A percentile compares a stretch with the other conserved stretches of the same genome.
These are phyloP conservation scores for Rhizopus delemar DNA, from an alignment of 371 early-diverging fungal species.

Conservation along the genomic window DNA sequence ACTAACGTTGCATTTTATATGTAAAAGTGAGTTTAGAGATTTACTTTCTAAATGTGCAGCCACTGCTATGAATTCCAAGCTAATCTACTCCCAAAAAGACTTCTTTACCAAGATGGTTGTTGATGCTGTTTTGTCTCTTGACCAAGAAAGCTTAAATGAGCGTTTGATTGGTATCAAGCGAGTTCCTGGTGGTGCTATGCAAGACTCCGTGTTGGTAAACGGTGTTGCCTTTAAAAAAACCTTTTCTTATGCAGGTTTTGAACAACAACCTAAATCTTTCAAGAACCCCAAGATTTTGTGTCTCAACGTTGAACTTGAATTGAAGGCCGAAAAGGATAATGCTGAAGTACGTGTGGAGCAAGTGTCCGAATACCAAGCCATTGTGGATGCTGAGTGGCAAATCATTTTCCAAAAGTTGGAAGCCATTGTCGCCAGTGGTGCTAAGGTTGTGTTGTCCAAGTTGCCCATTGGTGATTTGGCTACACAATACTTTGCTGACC, in stretches of 20 bases:
- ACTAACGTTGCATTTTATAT: conserved; percentile 1
- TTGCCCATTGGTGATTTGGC: conserved; percentile 99
- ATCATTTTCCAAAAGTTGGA: conserved; percentile 99
- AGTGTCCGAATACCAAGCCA: conserved; percentile 97
- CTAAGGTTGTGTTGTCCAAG: conserved; percentile 98
- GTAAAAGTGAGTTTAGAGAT: conserved; percentile 77
- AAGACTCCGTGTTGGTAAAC: conserved; percentile 94
- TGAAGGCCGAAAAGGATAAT: conserved; percentile 99
- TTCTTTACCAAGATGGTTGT: conserved; percentile 99
- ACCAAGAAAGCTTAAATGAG: conserved; percentile 92
- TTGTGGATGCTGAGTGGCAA: conserved; percentile 99
- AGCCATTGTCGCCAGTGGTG: conserved; percentile 96
- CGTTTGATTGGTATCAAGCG: conserved; percentile 97
- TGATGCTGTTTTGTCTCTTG: conserved; percentile 93
- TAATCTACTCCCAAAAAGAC: conserved; percentile 96
- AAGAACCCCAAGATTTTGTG: conserved; percentile 92
- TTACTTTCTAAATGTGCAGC: conserved; percentile 95
- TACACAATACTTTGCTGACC: conserved; percentile 99
- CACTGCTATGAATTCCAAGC: conserved; percentile 98
- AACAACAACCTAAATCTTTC: conserved; percentile 99
- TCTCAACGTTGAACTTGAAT: conserved; percentile 98
- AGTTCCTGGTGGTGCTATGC: conserved; percentile 98
- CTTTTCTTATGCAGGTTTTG: conserved; percentile 99
- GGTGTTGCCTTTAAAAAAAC: conserved; percentile 99
- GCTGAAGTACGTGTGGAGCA: conserved; percentile 99